Conservation (phyloP, 805 yeast species). For the Starmera caribaea region DNA sequence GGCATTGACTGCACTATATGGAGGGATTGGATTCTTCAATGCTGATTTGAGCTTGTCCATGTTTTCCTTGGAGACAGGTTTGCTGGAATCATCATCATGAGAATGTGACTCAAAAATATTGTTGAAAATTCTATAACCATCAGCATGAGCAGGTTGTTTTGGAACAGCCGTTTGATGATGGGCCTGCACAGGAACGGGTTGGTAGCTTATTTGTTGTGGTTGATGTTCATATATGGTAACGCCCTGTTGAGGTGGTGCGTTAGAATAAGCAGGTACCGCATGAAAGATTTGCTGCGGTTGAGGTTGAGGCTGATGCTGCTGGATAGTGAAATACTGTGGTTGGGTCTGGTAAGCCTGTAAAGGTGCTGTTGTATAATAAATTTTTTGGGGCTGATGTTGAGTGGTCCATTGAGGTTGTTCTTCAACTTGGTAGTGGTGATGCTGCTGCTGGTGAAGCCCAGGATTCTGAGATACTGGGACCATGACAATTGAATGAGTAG, state of each 20-base stretch:
- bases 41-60: constrained; percentile 25
- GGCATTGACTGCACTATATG: constrained; percentile 7
- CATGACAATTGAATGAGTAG: too few relatives aligned
- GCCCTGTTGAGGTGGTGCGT: constrained; percentile 1
- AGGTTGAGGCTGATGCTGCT: constrained; percentile 5
- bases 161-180: background rate
- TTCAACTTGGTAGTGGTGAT: background rate
- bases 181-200: constrained; percentile 1
- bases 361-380: background rate
- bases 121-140: background rate
- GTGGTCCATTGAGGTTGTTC: background rate
- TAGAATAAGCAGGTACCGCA: constrained; percentile 2
- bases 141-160: background rate
- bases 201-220: constrained; percentile 6
- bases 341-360: background rate
- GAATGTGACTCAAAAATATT: background rate
- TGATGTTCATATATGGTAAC: background rate
- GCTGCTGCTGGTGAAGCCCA: too few relatives aligned
- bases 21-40: constrained; percentile 27
- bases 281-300: constrained; percentile 3
- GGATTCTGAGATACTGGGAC: background rate
- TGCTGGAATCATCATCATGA: background rate
- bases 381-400: background rate
- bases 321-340: background rate
- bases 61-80: background rate